These are phyloP conservation scores for Nicotiana tomentosiformis DNA, from an alignment of 257 asterid species.

Conservation along the genomic window DNA sequence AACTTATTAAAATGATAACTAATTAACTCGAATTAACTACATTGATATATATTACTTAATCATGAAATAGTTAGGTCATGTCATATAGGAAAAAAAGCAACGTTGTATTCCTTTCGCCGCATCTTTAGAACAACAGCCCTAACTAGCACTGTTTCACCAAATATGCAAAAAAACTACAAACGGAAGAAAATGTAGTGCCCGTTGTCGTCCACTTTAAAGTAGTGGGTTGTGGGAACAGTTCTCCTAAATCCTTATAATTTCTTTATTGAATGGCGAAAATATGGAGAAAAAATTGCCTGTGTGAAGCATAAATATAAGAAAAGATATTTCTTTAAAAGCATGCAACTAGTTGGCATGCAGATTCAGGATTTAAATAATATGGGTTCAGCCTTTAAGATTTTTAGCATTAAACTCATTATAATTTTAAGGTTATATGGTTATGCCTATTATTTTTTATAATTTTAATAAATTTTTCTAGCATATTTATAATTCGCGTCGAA, in stretches of 20 bases:
- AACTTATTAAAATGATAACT: too few species aligned
- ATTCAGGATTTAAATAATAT: too few species aligned
- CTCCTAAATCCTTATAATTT: background rate
- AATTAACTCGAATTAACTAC: too few species aligned
- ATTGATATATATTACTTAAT: background rate
- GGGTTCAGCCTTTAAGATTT: too few species aligned
- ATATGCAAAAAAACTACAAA: background rate
- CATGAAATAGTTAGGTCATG: background rate
- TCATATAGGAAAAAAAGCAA: background rate
- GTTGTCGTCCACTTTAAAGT: background rate
- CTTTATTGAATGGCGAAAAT: background rate
- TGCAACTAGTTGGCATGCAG: too few species aligned
- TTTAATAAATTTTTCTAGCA: too few species aligned
- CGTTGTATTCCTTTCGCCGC: background rate
- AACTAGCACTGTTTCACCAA: background rate
- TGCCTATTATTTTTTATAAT: too few species aligned
- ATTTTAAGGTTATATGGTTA: too few species aligned
- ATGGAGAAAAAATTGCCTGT: background rate
- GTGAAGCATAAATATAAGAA: too few species aligned
- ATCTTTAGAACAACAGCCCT: background rate
- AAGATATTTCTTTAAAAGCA: too few species aligned
- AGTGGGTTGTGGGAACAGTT: background rate
- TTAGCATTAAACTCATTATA: too few species aligned
- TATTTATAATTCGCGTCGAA: too few species aligned
- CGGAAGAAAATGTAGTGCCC: background rate